Evolutionary conservation across 2,329 filamentous ascomycete genomes (phyloP), one percentile per base, ranked within the genome.

Genomic region (Beauveria pseudobassiana): DNA sequence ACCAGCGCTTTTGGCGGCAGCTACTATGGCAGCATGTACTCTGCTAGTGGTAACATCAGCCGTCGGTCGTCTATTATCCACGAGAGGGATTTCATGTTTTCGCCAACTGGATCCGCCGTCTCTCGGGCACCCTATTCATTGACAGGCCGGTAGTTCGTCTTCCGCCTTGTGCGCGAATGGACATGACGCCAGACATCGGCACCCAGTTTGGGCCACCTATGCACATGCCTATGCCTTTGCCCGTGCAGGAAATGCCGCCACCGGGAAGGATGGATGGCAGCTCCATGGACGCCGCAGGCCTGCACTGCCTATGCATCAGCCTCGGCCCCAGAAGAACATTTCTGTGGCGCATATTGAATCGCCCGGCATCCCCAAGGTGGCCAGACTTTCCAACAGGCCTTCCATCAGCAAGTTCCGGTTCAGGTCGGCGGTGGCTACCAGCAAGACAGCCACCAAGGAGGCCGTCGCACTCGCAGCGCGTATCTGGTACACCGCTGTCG

Each of bases 301-400:
- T 10, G 6, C 57, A 12, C 24, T 45, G 10, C 78, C 91, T 1
- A 96, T 98, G 87, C 91, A 98, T 72, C 95, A 98, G 72, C 95
- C 95, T 62, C 88, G 91, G 58, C 93, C 95, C 9, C 93, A 98
- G 74, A 98, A 98, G 79, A 83, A 92, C 6, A 91, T 98, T 38
- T 97, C 93, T 10, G 87, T 98, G 63, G 90, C 91, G 62, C 92
- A 91, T 69, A 96, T 98, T 67, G 95, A 98, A 74, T 90, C 90
- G 8, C 91, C 93, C 4, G 86, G 84, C 5, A 81, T 77, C 67
- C 71, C 57, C 79, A 78, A 68, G 80, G 67, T 77, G 86, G 75
- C 46, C 90, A 91, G 69, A 90, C 91, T 0, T 96, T 96, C 69
- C 88, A 93, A 68, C 90, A 93, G 71, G 90, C 93, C 0, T 97